Conservation (phyloP, 352 stramenopile genomes). For the Phytophthora nicotianae region DNA sequence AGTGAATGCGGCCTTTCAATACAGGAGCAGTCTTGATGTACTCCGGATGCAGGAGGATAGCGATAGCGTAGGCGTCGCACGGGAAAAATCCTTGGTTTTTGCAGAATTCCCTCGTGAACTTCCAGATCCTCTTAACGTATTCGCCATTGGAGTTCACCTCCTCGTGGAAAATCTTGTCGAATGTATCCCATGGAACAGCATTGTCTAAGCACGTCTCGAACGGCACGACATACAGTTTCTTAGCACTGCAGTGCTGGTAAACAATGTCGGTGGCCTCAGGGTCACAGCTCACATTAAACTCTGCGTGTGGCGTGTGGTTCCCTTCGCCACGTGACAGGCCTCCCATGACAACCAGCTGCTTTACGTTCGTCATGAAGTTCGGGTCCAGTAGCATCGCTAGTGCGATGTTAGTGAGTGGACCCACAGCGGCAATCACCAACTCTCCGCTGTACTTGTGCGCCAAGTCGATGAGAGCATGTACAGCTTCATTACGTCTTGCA, state of each 20-base stretch:
- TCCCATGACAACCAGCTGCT: conserved; percentile 78
- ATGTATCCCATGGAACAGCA: conserved; percentile 61
- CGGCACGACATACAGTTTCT: conserved; percentile 69
- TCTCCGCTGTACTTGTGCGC: conserved; percentile 60
- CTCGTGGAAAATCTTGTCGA: conserved; percentile 70
- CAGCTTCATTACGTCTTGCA: conserved; percentile 63
- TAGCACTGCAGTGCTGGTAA: conserved; percentile 62
- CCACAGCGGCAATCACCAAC: conserved; percentile 76
- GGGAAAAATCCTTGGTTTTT: conserved; percentile 57
- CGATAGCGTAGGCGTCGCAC: conserved; percentile 79
- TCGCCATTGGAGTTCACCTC: conserved; percentile 36
- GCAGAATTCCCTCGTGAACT: conserved; percentile 55
- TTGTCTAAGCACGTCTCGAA: conserved; percentile 75
- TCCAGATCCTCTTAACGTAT: conserved; percentile 72
- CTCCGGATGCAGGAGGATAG: conserved; percentile 58
- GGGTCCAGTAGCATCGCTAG: conserved; percentile 78
- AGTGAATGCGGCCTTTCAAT: conserved; percentile 59
- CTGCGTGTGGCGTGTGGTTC: conserved; percentile 68
- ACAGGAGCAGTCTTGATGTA: conserved; percentile 53
- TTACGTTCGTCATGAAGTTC: conserved; percentile 61
- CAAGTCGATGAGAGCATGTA: conserved; percentile 68
- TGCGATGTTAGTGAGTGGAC: conserved; percentile 81
- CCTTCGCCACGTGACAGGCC: conserved; percentile 69
- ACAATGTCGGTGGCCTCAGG: conserved; percentile 81
- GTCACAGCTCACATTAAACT: conserved; percentile 87